Percentiles rank a stretch among this genome's conserved stretches.
These are phyloP conservation scores for Ophiobolus disseminans DNA, from an alignment of 2,329 filamentous ascomycete genomes.

Conservation along the genomic window DNA sequence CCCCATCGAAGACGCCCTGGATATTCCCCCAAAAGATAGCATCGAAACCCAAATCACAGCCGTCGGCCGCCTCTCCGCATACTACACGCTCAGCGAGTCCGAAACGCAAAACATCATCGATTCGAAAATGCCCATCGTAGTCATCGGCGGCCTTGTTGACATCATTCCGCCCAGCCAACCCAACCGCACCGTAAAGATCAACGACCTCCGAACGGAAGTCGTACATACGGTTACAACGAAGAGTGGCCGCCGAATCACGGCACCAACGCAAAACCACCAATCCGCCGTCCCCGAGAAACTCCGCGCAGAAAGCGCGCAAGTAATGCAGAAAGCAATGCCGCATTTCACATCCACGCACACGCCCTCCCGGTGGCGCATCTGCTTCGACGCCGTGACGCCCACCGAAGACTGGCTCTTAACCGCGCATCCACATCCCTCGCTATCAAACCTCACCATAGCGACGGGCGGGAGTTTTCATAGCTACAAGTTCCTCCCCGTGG, in stretches of 20 bases:
- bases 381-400: conserved; percentile 68
- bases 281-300: conserved; percentile 51
- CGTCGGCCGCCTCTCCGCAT: conserved; percentile 66
- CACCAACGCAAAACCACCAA: conserved; percentile 57
- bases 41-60: conserved; percentile 62
- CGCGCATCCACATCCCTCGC: conserved; percentile 56
- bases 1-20: conserved; percentile 54
- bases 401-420: conserved; percentile 69
- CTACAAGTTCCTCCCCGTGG: conserved; percentile 70
- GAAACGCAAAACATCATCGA: conserved; percentile 53
- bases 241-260: conserved; percentile 61
- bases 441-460: conserved; percentile 65
- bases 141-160: conserved; percentile 56
- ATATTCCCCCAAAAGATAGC: conserved; percentile 54
- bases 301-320: conserved; percentile 50
- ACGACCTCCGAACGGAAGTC: conserved; percentile 63
- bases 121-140: conserved; percentile 63
- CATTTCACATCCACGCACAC: conserved; percentile 39
- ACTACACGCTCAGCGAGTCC: conserved; percentile 60
- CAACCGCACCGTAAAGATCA: conserved; percentile 63
- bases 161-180: conserved; percentile 60
- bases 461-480: conserved; percentile 68
- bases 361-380: conserved; percentile 56
- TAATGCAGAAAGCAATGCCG: conserved; percentile 39
- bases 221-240: conserved; percentile 59